phyloP scores from a whole-genome alignment of 345 rosid genomes.

The Eucalyptus tenuipes region DNA sequence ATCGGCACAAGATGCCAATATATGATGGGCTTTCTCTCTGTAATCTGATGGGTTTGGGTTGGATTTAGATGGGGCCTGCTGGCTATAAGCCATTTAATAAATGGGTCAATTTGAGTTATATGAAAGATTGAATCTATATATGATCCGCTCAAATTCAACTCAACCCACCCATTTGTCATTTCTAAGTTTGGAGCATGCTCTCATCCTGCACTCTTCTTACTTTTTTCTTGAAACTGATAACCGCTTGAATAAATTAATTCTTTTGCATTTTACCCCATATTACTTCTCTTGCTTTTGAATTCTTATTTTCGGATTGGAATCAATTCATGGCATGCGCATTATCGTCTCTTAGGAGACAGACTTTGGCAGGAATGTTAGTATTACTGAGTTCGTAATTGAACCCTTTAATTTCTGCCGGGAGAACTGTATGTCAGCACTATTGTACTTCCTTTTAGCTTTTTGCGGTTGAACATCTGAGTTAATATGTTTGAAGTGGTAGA shows the following conservation, averaged over 20 bases:
- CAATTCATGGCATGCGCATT: background rate
- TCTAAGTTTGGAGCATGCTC: background rate
- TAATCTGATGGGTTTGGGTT: background rate
- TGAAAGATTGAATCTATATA: no score
- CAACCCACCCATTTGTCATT: background rate
- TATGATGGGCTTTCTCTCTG: background rate
- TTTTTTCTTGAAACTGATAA: background rate
- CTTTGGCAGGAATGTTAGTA: background rate
- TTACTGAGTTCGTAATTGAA: background rate
- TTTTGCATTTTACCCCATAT: background rate
- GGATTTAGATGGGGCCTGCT: background rate
- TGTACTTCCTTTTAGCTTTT: background rate
- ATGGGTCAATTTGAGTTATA: background rate
- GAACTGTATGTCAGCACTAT: background rate
- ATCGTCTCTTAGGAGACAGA: background rate
- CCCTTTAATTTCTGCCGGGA: background rate
- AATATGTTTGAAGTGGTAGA: background rate
- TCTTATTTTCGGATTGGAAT: background rate
- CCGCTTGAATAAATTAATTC: background rate
- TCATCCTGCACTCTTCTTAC: background rate
- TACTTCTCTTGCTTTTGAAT: background rate
- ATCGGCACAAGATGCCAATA: background rate
- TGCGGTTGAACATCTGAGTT: background rate
- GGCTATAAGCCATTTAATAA: background rate
- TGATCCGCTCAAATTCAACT: no score